Conservation (phyloP, 192 early-diverging fungal species). For the Globomyces pollinis-pini region DNA sequence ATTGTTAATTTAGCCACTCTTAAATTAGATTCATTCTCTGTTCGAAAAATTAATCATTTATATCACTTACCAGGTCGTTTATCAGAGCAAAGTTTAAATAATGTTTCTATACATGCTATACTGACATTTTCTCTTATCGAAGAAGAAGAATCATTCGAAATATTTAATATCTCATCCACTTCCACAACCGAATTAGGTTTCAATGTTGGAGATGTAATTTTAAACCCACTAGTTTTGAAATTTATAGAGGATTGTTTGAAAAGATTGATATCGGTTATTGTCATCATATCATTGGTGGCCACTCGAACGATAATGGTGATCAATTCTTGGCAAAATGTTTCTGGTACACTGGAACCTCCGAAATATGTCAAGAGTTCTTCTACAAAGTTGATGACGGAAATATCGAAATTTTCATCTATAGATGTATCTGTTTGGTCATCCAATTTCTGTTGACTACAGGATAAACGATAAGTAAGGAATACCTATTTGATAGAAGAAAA, state of each 20-base stretch:
- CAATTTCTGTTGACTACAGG: constrained; percentile 2
- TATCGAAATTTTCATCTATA: background rate
- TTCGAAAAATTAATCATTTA: too few relatives aligned
- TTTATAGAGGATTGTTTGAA: background rate
- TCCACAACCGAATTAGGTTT: background rate
- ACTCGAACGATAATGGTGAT: background rate
- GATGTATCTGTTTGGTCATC: too few relatives aligned
- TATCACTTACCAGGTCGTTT: constrained; percentile 9
- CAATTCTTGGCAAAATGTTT: background rate
- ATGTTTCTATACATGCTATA: constrained; percentile 48
- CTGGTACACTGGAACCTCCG: background rate
- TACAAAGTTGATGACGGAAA: background rate
- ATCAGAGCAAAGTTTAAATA: constrained; percentile 59
- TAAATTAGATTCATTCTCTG: background rate
- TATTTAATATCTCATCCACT: background rate
- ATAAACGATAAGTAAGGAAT: background rate
- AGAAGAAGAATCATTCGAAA: background rate
- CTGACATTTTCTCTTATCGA: constrained; percentile 53
- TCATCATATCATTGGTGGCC: background rate
- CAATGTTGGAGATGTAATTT: background rate
- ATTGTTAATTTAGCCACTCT: constrained; percentile 55
- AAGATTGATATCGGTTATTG: background rate
- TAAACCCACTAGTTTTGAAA: background rate
- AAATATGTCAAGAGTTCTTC: background rate
- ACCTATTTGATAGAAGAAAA: constrained; percentile 7